These are phyloP conservation scores for Candida freyschussii DNA, from an alignment of 1,139 yeast genomes.

Conservation along the genomic window DNA sequence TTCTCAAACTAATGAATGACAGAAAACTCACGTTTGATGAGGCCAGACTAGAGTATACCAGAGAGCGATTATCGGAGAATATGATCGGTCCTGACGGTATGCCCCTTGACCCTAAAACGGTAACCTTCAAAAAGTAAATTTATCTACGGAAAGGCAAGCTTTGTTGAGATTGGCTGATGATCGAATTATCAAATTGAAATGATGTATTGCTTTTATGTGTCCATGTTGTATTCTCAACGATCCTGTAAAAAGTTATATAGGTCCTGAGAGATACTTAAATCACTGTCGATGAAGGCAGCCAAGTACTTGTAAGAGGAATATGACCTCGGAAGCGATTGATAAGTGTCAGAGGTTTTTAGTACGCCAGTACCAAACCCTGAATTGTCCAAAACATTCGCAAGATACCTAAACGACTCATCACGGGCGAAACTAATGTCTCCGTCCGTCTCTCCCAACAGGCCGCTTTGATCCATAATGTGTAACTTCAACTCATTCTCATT, in stretches of 20 bases:
- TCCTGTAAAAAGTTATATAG: constrained; percentile 11
- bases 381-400: constrained; percentile 22
- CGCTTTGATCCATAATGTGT: constrained; percentile 2
- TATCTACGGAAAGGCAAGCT: constrained; percentile 2
- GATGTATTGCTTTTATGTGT: constrained; percentile 1
- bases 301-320: constrained; percentile 24
- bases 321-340: constrained; percentile 21
- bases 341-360: constrained; percentile 16
- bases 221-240: not conserved
- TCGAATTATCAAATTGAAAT: constrained; percentile 1
- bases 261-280: constrained; percentile 11
- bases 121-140: constrained; percentile 33
- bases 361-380: constrained; percentile 7
- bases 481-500: constrained; percentile 6
- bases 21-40: constrained; percentile 56
- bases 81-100: constrained; percentile 50
- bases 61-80: constrained; percentile 42
- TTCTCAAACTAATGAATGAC: constrained; percentile 51
- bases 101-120: constrained; percentile 46
- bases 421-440: constrained; percentile 1
- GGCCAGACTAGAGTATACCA: constrained; percentile 56
- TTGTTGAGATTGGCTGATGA: not conserved
- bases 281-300: constrained; percentile 21
- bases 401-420: constrained; percentile 27
- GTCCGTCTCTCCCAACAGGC: constrained; percentile 3